Conservation (phyloP, 2,329 filamentous ascomycete genomes). For the Pseudogymnoascus sp. region DNA sequence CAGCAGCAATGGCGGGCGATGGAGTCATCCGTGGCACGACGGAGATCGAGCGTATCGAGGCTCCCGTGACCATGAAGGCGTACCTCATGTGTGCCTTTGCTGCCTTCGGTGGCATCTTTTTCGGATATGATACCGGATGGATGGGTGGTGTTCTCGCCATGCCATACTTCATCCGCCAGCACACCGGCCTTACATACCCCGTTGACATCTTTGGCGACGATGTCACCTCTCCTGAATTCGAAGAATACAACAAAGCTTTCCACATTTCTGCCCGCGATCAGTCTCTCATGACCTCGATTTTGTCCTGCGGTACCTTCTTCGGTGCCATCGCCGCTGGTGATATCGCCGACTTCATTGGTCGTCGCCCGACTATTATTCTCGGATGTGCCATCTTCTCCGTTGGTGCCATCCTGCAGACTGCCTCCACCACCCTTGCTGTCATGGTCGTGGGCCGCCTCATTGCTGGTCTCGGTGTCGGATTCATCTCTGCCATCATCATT, state of each 20-base stretch:
- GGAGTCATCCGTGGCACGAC: conserved; percentile 20
- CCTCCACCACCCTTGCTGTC: conserved; percentile 44
- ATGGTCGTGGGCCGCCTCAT: conserved; percentile 69
- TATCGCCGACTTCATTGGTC: conserved; percentile 63
- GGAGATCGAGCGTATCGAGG: conserved; percentile 54
- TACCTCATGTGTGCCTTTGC: conserved; percentile 63
- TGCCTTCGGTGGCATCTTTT: conserved; percentile 50
- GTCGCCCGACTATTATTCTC: conserved; percentile 60
- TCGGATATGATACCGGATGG: conserved; percentile 68
- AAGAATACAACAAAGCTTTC: conserved; percentile 17
- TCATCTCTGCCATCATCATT: conserved; percentile 71
- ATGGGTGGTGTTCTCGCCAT: conserved; percentile 55
- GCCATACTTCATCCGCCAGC: conserved; percentile 32
- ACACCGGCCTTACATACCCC: conserved; percentile 19
- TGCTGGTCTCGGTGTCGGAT: conserved; percentile 69
- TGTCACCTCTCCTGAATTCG: neutral
- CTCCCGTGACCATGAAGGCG: conserved; percentile 59
- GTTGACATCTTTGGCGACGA: conserved; percentile 18
- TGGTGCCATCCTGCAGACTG: conserved; percentile 60
- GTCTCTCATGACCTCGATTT: conserved; percentile 65
- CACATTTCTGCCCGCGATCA: conserved; percentile 38
- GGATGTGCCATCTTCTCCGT: conserved; percentile 65
- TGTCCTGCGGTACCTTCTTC: conserved; percentile 73
- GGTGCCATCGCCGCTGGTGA: conserved; percentile 67
- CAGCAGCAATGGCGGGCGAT: conserved; percentile 5